Percentiles rank a stretch among this genome's conserved stretches.
Conservation (phyloP, 2,329 filamentous ascomycete genomes). For the Fusarium sp. region DNA sequence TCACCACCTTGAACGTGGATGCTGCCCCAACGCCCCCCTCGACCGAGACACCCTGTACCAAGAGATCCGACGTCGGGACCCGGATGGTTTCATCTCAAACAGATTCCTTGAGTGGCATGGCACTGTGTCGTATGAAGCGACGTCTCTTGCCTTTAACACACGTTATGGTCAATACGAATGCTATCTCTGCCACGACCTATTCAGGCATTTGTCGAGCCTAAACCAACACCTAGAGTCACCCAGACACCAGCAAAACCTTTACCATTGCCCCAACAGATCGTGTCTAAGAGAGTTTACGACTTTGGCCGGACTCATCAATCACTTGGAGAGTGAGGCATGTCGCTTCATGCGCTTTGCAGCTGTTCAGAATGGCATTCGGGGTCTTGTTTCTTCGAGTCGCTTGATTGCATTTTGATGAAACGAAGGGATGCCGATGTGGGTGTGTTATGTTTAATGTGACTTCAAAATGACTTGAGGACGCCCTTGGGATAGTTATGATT, state of each 20-base stretch:
- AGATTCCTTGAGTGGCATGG: conserved; percentile 60
- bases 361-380: conserved; percentile 49
- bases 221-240: conserved; percentile 66
- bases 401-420: conserved; percentile 18
- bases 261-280: conserved; percentile 53
- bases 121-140: conserved; percentile 53
- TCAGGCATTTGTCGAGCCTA: conserved; percentile 51
- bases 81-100: conserved; percentile 60
- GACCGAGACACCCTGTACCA: conserved; percentile 61
- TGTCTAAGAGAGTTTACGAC: conserved; percentile 54
- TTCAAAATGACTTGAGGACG: background rate
- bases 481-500: background rate
- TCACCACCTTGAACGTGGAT: conserved; percentile 67
- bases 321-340: conserved; percentile 58
- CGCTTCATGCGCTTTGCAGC: conserved; percentile 52
- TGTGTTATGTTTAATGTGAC: background rate
- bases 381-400: conserved; percentile 24
- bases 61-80: conserved; percentile 59
- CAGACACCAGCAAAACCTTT: conserved; percentile 51
- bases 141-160: conserved; percentile 55
- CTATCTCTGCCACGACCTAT: conserved; percentile 60
- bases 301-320: conserved; percentile 55
- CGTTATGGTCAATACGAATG: conserved; percentile 44
- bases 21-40: conserved; percentile 60
- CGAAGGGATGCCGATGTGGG: background rate